Evolutionary conservation across 2,329 filamentous ascomycete genomes (phyloP).

Genomic region (Calycina herbarum): DNA sequence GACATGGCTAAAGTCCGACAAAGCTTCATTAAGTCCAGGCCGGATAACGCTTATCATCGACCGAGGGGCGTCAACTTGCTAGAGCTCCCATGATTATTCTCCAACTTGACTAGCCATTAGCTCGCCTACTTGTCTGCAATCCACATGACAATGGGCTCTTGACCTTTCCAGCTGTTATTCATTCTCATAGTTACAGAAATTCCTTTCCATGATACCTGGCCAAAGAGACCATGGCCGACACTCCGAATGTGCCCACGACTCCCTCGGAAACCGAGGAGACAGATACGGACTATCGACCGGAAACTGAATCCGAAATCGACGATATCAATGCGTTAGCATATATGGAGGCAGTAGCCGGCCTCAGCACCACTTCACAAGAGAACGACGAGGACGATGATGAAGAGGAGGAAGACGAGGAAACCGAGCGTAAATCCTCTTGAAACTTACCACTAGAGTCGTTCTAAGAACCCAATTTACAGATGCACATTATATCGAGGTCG

Average conservation of each 20-base stretch:
- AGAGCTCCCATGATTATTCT: background rate
- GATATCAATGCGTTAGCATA: constrained; percentile 10
- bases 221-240: background rate
- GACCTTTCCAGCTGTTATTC: background rate
- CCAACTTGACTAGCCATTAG: background rate
- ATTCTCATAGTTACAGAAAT: background rate
- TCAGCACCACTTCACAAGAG: background rate
- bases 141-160: background rate
- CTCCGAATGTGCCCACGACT: background rate
- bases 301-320: background rate
- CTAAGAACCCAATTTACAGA: constrained; percentile 1
- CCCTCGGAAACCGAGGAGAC: constrained; percentile 24
- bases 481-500: constrained; percentile 31
- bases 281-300: constrained; percentile 38
- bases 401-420: constrained; percentile 17
- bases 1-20: background rate
- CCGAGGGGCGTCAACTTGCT: background rate
- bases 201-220: background rate
- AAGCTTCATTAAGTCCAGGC: background rate
- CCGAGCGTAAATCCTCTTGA: background rate
- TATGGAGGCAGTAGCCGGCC: constrained; percentile 4
- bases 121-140: background rate
- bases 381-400: constrained; percentile 24
- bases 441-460: background rate
- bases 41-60: constrained; percentile 4